Base-by-base conservation (phyloP, 495 filamentous ascomycete genomes). In the Cercophora newfieldiana region DNA sequence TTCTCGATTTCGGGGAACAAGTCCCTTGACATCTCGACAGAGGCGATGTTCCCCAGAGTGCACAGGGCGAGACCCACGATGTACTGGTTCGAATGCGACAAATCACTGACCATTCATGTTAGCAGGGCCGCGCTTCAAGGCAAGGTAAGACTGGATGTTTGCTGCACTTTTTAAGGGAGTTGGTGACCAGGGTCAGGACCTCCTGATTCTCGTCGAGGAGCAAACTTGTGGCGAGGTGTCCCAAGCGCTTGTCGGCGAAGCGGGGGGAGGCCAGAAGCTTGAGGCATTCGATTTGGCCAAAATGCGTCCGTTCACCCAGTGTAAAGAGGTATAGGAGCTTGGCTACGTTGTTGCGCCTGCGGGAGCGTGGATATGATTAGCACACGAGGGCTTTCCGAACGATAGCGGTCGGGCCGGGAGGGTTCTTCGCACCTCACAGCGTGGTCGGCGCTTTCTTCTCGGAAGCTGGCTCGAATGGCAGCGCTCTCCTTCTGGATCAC, bases 401-500 rank as follows among this genome's bases (percentile, higher is more conserved):
- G 37, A 8, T 6, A 19, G n/a, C 50, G 50, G 50, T 22, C 50
- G 21, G 21, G 50, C 7, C 50, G 24, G 24, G 50, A 26, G 50
- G 19, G 24, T 31, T 55, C 24, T 61, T 64, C 82, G 69, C 75
- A 97, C 94, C 94, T 89, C 69, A 96, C 85, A 75, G 90, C 89
- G 65, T 91, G 93, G 78, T 98, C 93, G 66, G 88, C 86, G 78
- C 92, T 97, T 82, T 99, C 95, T 79, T 99, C 95, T 69, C 95
- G 86, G 76, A 99, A 99, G 74, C 94, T 97, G 65, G 95, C 92
- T 78, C 95, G 85, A 72, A 99, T 98, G 54, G 94, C 90, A 60
- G 95, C 96, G 79, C 95, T 98, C 81, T 99, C 95, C 78, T 99
- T 99, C 72, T 98, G 95, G 65, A 99, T 95, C 26, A 98, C 95